phyloP scores from a whole-genome alignment of 2,329 filamentous ascomycete species.

The Claviceps cyperi region DNA sequence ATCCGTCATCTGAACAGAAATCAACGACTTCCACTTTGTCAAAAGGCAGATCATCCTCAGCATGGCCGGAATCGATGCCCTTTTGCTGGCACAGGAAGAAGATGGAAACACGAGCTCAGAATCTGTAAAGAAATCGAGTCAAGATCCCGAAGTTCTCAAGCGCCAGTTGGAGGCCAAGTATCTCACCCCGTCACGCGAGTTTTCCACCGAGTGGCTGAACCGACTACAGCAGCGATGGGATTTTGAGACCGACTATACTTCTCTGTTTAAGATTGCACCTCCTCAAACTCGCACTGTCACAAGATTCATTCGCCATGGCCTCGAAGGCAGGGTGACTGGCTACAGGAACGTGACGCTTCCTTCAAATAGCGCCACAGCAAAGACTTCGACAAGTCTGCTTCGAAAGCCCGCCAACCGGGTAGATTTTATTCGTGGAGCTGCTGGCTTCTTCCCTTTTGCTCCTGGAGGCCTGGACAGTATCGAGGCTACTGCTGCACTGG shows the following conservation, averaged over 20 bases:
- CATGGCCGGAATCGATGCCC: constrained; percentile 22
- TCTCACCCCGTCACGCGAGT: constrained; percentile 62
- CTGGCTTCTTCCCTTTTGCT: constrained; percentile 87
- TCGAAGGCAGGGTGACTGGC: constrained; percentile 83
- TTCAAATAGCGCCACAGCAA: constrained; percentile 76
- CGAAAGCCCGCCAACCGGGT: constrained; percentile 75
- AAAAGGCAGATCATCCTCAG: background rate
- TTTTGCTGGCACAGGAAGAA: constrained; percentile 17
- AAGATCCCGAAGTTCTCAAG: constrained; percentile 50
- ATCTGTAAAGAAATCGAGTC: constrained; percentile 6
- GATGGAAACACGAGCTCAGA: constrained; percentile 5
- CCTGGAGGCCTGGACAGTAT: constrained; percentile 81
- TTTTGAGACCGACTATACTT: constrained; percentile 60
- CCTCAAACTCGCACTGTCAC: constrained; percentile 93
- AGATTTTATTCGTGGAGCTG: constrained; percentile 84
- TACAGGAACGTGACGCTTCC: constrained; percentile 91
- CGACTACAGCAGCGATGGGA: constrained; percentile 84
- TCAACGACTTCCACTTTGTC: background rate
- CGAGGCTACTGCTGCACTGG: constrained; percentile 69
- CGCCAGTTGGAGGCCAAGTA: constrained; percentile 60
- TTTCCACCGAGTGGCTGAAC: constrained; percentile 79
- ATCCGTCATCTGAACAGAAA: constrained; percentile 3
- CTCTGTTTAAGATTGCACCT: constrained; percentile 73
- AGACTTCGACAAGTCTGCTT: constrained; percentile 81
- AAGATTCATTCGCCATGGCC: constrained; percentile 76